Conservation (phyloP, 805 yeast species). For the Wickerhamomyces queroliae region DNA sequence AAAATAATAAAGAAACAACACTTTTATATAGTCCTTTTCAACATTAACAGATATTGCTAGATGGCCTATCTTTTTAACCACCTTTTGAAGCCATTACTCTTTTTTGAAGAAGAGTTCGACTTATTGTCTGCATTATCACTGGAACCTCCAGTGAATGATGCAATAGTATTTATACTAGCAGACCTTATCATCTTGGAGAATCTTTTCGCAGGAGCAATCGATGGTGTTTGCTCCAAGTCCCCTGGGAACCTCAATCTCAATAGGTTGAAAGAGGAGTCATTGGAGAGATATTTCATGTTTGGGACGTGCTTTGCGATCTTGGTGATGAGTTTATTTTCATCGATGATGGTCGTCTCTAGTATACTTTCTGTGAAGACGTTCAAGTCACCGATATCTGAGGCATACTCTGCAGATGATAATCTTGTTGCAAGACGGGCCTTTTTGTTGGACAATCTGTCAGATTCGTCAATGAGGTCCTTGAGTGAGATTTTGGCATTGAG, state of each 20-base stretch:
- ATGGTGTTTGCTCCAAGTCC: not conserved
- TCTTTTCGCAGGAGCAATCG: conserved; percentile 14
- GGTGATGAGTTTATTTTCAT: conserved; percentile 8
- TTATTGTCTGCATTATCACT: not conserved
- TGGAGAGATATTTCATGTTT: conserved; percentile 9
- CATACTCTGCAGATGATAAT: conserved; percentile 17
- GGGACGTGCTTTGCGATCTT: conserved; percentile 3
- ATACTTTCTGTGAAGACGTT: conserved; percentile 2
- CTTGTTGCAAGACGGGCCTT: conserved; percentile 16
- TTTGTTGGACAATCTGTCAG: conserved; percentile 15
- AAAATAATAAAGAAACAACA: too few species aligned
- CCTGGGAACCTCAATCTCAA: conserved; percentile 10
- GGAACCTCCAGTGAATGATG: conserved; percentile 7
- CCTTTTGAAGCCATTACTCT: conserved; percentile 3
- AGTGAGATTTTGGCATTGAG: conserved; percentile 16
- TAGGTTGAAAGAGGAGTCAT: conserved; percentile 7
- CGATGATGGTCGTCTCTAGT: conserved; percentile 11
- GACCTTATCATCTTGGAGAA: conserved; percentile 21
- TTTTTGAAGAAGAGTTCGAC: too few species aligned
- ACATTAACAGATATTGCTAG: too few species aligned
- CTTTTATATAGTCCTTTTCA: too few species aligned
- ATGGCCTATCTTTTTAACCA: conserved; percentile 9
- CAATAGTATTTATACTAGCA: conserved; percentile 21
- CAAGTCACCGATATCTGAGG: conserved; percentile 7
- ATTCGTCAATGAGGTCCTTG: conserved; percentile 18